Evolutionary conservation across 805 yeast species (phyloP), one percentile per base, ranked within the genome.

Genomic region (Henningerozyma blattae): DNA sequence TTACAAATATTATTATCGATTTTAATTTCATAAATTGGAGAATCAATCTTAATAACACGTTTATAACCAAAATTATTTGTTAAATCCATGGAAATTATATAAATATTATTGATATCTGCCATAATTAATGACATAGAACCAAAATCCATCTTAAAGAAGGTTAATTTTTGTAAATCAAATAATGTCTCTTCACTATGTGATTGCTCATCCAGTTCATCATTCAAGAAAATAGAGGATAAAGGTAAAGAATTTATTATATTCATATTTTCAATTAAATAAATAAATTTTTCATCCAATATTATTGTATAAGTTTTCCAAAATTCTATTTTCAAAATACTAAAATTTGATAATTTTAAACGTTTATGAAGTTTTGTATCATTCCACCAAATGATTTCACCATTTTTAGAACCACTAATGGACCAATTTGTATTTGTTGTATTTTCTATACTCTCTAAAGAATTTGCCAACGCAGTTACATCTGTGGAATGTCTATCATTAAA

Each of bases 301-400:
- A 48, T 38, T 1, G 58, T 52, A 33, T 41, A 42, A 28, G 45
- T 42, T 38, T 48, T 46, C 27, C 39, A 43, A 22, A 48, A 36
- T 9, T 38, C 42, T n/a, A 49, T 24, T 15, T 43, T 45, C 28
- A 41, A 28, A 17, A 55, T 52, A 4, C 45, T 36, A 15, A 33
- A 39, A 31, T 40, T 46, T 9, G 56, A 46, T 12, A 50, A 15
- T 29, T 43, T 45, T 25, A 44, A 14, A 5, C 31, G 13, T 22
- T 40, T 43, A 3, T 38, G 31, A 16, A 34, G 33, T 28, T 50
- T 52, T 1, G 50, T 44, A 19, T 52, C 56, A 28, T 48, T 38
- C 61, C 61, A 56, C 61, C 61, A 56, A 16, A 53, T 48, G 2
- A 56, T 19, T 32, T 49, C 52, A 13, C 61, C 61, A 28, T 46